Evolutionary conservation across 106 monocot species (phyloP).

Genomic region (Chionographis japonica): DNA sequence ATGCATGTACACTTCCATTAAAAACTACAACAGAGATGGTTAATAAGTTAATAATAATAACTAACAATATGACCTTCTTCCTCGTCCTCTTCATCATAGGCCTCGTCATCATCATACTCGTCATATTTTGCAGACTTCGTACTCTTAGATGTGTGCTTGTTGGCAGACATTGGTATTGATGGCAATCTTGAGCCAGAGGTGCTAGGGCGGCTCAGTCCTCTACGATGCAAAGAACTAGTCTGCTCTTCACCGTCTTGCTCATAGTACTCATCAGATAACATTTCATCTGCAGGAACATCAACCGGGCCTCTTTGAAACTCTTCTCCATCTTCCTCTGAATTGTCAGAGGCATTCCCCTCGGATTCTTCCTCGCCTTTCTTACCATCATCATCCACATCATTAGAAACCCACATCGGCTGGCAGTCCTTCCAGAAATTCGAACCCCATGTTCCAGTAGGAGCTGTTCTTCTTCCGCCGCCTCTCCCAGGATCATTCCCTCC

Average conservation of each 20-base stretch:
- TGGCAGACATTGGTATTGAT: constrained; percentile 25
- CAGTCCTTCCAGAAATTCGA: constrained; percentile 94
- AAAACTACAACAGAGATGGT: no score
- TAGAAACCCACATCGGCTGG: constrained; percentile 45
- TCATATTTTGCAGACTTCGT: constrained; percentile 40
- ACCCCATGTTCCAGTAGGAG: constrained; percentile 61
- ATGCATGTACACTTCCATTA: neutral
- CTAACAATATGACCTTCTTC: constrained; percentile 49
- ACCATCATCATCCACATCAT: constrained; percentile 21
- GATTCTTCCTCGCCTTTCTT: constrained; percentile 24
- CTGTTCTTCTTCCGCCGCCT: constrained; percentile 34
- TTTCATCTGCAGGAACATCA: constrained; percentile 81
- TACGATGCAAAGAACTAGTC: constrained; percentile 65
- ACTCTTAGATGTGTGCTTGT: constrained; percentile 34
- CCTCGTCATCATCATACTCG: constrained; percentile 70
- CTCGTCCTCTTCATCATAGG: constrained; percentile 60
- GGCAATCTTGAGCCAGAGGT: constrained; percentile 49
- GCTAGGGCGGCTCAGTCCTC: constrained; percentile 38
- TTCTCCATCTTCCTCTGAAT: constrained; percentile 31
- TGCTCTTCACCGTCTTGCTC: constrained; percentile 92
- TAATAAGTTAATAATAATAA: neutral
- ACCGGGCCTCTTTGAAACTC: constrained; percentile 39
- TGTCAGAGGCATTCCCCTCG: constrained; percentile 40
- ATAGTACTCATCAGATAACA: constrained; percentile 99
- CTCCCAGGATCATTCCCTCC: constrained; percentile 33